A percentile compares a stretch with the other conserved stretches of the same genome.
Conservation (phyloP, 768 basidiomycete genomes). For the Lentinula lateritia region DNA sequence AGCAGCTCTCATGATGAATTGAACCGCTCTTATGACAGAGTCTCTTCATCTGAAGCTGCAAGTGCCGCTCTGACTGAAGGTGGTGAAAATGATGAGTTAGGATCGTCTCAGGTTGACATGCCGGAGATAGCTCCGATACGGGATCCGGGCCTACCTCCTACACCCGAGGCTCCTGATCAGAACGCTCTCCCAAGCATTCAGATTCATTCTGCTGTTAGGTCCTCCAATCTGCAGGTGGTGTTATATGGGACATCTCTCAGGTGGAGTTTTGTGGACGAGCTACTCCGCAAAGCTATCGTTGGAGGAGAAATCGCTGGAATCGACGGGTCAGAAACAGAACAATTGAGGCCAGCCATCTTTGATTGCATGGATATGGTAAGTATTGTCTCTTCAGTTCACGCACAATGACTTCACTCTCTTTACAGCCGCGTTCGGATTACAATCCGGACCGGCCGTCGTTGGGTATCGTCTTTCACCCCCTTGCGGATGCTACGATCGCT, state of each 20-base stretch:
- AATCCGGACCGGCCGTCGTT: constrained; percentile 46
- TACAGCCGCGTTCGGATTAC: constrained; percentile 12
- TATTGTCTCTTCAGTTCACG: constrained; percentile 17
- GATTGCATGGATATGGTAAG: constrained; percentile 30
- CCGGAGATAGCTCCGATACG: constrained; percentile 20
- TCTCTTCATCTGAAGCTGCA: constrained; percentile 29
- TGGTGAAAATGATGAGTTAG: constrained; percentile 15
- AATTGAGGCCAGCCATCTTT: constrained; percentile 17
- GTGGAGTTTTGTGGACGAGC: constrained; percentile 53
- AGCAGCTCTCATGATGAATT: constrained; percentile 64
- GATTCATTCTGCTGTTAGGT: not conserved
- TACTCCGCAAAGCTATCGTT: constrained; percentile 50
- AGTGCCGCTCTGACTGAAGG: constrained; percentile 16
- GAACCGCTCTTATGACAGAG: constrained; percentile 53
- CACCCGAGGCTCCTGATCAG: constrained; percentile 29
- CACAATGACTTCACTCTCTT: constrained; percentile 31
- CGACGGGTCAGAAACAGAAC: constrained; percentile 19
- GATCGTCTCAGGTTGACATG: constrained; percentile 15
- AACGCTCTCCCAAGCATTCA: constrained; percentile 11
- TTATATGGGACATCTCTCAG: constrained; percentile 68
- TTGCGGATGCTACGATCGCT: constrained; percentile 27
- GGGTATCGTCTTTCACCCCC: constrained; percentile 65
- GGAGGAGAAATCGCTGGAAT: constrained; percentile 13
- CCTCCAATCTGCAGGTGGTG: constrained; percentile 46
- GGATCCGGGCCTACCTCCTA: constrained; percentile 28